Percentiles rank a stretch among this genome's conserved stretches.
These are phyloP conservation scores for Torrubiella hemipterigena DNA, from an alignment of 2,329 filamentous ascomycete genomes.

Conservation along the genomic window DNA sequence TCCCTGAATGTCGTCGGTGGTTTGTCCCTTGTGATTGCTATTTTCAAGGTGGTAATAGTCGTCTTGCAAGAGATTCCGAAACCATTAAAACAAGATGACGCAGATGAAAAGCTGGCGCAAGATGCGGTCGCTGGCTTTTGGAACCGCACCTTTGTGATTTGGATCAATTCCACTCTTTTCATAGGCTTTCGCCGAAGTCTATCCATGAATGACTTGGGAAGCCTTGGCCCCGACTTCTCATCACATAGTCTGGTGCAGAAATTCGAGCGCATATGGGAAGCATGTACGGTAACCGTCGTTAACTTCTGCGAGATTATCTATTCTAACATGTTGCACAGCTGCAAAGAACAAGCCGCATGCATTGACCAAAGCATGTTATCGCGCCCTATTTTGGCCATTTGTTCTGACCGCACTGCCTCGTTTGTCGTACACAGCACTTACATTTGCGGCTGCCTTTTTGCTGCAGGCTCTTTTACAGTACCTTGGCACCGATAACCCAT, in stretches of 20 bases:
- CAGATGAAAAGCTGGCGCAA: not conserved
- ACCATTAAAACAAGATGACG: not conserved
- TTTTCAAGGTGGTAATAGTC: not conserved
- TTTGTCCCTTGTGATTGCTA: not conserved
- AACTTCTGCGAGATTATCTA: not conserved
- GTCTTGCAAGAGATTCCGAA: slow-evolving; percentile 1
- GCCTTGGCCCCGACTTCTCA: not conserved
- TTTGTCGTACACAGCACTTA: not conserved
- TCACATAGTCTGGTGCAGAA: not conserved
- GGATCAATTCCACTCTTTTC: slow-evolving; percentile 1
- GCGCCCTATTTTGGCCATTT: not conserved
- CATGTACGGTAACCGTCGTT: not conserved
- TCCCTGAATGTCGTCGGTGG: not conserved
- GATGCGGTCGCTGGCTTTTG: not conserved
- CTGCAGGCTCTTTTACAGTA: not conserved
- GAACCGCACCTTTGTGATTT: not conserved
- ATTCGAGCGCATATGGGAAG: not conserved
- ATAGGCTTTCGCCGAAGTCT: not conserved
- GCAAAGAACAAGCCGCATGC: not conserved
- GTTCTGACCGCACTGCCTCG: not conserved
- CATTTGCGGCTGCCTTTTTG: not conserved
- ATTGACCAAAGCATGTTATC: not conserved
- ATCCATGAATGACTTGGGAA: not conserved
- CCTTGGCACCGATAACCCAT: not conserved
- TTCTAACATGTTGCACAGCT: not conserved